A percentile compares a stretch with the other conserved stretches of the same genome.
Conservation (phyloP, 148 eudicot species). For the Rhododendron mucronatum region DNA sequence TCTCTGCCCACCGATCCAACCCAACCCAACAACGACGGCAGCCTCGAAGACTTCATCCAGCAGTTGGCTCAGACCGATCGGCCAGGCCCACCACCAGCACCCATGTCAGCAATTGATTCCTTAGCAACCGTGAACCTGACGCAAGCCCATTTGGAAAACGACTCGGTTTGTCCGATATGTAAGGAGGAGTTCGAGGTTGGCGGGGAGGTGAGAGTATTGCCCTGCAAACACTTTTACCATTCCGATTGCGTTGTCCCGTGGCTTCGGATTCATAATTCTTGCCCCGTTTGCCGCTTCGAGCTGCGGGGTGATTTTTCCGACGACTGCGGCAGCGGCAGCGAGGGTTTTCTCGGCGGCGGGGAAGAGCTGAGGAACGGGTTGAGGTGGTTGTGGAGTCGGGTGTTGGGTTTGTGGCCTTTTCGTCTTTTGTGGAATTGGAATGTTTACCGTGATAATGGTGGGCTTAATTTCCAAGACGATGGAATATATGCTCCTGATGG, state of each 20-base stretch:
- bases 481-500: conserved; percentile 11
- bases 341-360: conserved; percentile 12
- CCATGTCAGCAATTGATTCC: conserved; percentile 18
- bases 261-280: conserved; percentile 56
- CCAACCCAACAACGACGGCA: background rate
- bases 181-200: conserved; percentile 61
- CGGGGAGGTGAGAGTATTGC: conserved; percentile 34
- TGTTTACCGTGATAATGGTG: background rate
- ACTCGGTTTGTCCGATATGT: conserved; percentile 56
- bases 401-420: conserved; percentile 55
- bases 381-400: conserved; percentile 34
- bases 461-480: conserved; percentile 13
- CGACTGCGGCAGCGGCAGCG: background rate
- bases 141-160: conserved; percentile 15
- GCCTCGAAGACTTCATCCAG: conserved; percentile 15
- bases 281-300: conserved; percentile 70
- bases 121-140: conserved; percentile 20
- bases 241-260: conserved; percentile 62
- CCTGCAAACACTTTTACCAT: conserved; percentile 66
- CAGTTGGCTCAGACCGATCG: conserved; percentile 16
- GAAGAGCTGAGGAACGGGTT: conserved; percentile 22
- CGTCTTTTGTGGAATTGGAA: conserved; percentile 31
- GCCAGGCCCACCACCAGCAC: conserved; percentile 33
- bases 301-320: conserved; percentile 15
- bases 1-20: background rate